Base-by-base conservation (phyloP, 306 rosid genomes). In the Cicer chorassanicum region DNA sequence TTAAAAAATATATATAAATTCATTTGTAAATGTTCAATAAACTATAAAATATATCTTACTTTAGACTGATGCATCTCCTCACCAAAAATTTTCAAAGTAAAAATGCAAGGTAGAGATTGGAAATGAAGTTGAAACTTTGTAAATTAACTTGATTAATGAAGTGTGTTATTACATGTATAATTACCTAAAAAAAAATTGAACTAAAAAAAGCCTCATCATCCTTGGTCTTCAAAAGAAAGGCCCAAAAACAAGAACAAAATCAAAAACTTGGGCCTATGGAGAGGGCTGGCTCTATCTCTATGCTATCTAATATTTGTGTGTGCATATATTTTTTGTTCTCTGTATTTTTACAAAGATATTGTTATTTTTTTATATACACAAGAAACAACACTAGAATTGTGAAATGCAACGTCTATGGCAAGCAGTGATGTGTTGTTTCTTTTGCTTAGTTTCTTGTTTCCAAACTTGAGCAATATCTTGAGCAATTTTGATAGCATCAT, bases 381-480 rank as follows among this genome's bases (percentile, higher is more conserved):
- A 72, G 70, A 74, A 78, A 19, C 66, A 67, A 2, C 70, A 53
- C 21, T 54, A 93, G 79, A 93, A 84, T 61, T 88, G 93, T 2
- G 97, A 94, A 85, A 90, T 94, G 86, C 97, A 94, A 54, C 96
- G 81, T 82, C 89, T 88, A 41, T 87, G 87, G 53, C 95, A 80
- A 83, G 89, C 89, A 12, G 69, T 87, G 54, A 82, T 85, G 2
- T 78, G 69, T 12, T 86, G 91, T 80, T 79, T 86, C 82, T 81
- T 82, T 71, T 87, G 93, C 66, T 80, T 88, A 1, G 88, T 88
- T 44, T 94, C 96, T 34, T 78, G 80, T 55, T 82, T 94, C 99
- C 99, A 94, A 9, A 86, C 87, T 7, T 68, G 68, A 11, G 88
- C 88, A 80, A 94, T 90, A 77, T 94, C 99, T 80, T 82, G 85